Percentiles rank a stretch among this genome's conserved stretches.
Conservation (phyloP, 2,329 filamentous ascomycete genomes). For the Alternaria brassicicola region DNA sequence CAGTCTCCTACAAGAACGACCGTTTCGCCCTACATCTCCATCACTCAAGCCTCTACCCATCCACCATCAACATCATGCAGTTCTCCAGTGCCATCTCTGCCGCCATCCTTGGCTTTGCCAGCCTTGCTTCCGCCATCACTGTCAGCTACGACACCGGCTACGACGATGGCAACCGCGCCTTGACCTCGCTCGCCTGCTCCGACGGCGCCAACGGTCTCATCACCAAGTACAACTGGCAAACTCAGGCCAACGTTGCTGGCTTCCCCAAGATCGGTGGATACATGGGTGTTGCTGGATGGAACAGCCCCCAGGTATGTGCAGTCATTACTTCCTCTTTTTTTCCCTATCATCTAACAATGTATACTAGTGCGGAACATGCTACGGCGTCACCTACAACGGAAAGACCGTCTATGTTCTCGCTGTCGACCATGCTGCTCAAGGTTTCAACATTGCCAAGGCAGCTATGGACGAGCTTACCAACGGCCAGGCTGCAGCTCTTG, state of each 20-base stretch:
- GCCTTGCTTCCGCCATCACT: constrained; percentile 43
- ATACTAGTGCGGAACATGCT: constrained; percentile 59
- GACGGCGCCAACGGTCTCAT: constrained; percentile 71
- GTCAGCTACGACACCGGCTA: constrained; percentile 77
- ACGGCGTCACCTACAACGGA: constrained; percentile 56
- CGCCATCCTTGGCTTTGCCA: constrained; percentile 35
- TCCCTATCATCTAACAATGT: constrained; percentile 13
- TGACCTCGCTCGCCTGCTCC: constrained; percentile 68
- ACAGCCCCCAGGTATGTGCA: constrained; percentile 40
- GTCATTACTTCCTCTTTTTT: neutral
- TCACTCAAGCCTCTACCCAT: neutral
- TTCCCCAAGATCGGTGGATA: constrained; percentile 60
- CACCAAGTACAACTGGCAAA: constrained; percentile 64
- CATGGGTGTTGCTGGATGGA: constrained; percentile 56
- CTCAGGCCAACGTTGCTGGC: constrained; percentile 52
- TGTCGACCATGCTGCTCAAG: constrained; percentile 54
- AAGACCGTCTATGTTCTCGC: constrained; percentile 57
- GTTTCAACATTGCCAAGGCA: constrained; percentile 57
- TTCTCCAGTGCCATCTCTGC: constrained; percentile 36
- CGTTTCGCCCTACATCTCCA: neutral
- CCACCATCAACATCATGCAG: constrained; percentile 38
- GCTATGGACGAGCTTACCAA: constrained; percentile 60
- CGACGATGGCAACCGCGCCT: constrained; percentile 63
- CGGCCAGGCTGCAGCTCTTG: constrained; percentile 52
- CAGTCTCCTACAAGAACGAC: constrained; percentile 5